Evolutionary conservation across 2,329 filamentous ascomycete genomes (phyloP), one percentile per base, ranked within the genome.

Genomic region (Pseudogymnoascus sp.): DNA sequence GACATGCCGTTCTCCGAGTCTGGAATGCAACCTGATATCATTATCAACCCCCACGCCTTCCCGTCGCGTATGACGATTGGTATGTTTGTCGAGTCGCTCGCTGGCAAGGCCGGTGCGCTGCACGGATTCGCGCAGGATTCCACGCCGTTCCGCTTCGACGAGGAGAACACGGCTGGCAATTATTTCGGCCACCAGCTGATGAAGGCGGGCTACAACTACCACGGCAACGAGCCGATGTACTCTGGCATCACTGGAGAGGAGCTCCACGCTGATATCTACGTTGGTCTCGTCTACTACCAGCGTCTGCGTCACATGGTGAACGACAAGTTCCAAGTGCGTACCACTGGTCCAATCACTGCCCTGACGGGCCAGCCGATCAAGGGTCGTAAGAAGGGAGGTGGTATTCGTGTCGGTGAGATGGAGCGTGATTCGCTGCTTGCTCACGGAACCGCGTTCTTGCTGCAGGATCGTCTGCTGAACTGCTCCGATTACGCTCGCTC

Each of bases 1-100:
- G 92, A 97, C 73, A 94, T 99, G 90, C 94, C 94, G 3, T 99
- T 97, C 76, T 92, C 90, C 2, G 94, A 99, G 77, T 90, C 89
- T 5, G 94, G 94, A 60, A 97, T 99, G 64, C 92, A 97, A 71
- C 94, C 94, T 8, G 94, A 99, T 75, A 82, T 96, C 70, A 99
- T 99, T 76, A 99, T 99, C 81, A 99, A 99, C 78, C 94, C 94
- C 39, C 94, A 99, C 81, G 94, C 94, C 71, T 99, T 99, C 82
- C 94, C 94, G 6, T 97, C 93, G 50, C 92, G 94, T 76, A 99
- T 99, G 94, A 99, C 94, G 18, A 99, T 99, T 72, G 94, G 94
- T 72, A 97, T 97, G 90, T 97, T 99, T 75, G 86, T 99, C 71
- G 94, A 99, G 78, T 97, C 92, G 4, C 82, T 99, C 59, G 94